Percentiles rank a stretch among this genome's conserved stretches.
These are phyloP conservation scores for Aspergillus uvarum DNA, from an alignment of 2,329 filamentous ascomycete genomes.

Conservation along the genomic window DNA sequence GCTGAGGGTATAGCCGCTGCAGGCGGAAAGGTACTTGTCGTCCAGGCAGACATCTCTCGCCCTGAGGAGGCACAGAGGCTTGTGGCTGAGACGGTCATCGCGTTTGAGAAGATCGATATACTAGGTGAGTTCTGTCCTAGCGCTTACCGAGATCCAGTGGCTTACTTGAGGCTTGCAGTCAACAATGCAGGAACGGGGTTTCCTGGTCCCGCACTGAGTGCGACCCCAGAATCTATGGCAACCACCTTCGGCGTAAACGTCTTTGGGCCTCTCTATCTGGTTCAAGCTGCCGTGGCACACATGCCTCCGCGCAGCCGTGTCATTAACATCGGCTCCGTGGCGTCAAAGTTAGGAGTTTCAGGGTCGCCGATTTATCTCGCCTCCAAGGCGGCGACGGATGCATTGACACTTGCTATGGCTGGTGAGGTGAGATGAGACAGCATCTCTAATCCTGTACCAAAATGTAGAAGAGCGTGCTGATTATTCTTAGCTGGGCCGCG, in stretches of 20 bases:
- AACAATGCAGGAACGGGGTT: conserved; percentile 1
- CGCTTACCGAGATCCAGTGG: not conserved
- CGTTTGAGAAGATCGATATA: conserved; percentile 1
- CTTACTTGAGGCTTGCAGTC: not conserved
- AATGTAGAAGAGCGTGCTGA: not conserved
- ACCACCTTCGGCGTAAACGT: conserved; percentile 3
- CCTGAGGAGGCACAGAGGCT: conserved; percentile 6
- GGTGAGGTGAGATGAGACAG: not conserved
- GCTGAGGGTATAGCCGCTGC: conserved; percentile 5
- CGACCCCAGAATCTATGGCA: not conserved
- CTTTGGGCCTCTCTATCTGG: conserved; percentile 1
- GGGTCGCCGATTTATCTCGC: conserved; percentile 1
- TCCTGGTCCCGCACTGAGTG: not conserved
- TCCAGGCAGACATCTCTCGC: conserved; percentile 15
- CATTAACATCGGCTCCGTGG: conserved; percentile 1
- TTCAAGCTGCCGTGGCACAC: not conserved
- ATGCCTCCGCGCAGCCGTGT: conserved; percentile 3
- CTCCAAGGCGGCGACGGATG: conserved; percentile 3
- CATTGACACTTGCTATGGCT: not conserved
- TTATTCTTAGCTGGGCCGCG: not conserved
- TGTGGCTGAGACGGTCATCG: not conserved
- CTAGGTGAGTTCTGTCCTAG: not conserved
- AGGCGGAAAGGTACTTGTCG: conserved; percentile 12
- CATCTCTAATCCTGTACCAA: not conserved
- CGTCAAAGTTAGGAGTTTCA: conserved; percentile 1